phyloP scores from a whole-genome alignment of 805 yeast genomes.

The Hanseniaspora thailandica region DNA sequence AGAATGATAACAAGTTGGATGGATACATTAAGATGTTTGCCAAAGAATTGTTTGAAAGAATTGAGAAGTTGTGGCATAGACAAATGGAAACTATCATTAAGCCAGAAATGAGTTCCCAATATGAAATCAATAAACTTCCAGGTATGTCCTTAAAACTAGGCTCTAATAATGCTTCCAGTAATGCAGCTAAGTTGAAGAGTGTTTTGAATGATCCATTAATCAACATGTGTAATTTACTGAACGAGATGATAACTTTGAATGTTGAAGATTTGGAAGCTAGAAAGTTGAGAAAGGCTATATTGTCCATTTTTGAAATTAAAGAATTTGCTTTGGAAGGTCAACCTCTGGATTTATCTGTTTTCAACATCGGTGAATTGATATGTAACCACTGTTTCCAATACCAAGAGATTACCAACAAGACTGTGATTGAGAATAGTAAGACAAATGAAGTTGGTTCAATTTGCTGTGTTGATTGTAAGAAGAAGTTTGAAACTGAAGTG shows the following conservation, averaged over 20 bases:
- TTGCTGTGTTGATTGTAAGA: constrained; percentile 61
- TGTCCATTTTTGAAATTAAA: constrained; percentile 61
- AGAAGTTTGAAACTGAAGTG: constrained; percentile 49
- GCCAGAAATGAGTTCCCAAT: constrained; percentile 51
- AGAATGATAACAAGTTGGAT: constrained; percentile 21
- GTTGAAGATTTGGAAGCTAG: constrained; percentile 62
- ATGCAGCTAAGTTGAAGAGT: constrained; percentile 34
- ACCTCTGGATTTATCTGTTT: constrained; percentile 64
- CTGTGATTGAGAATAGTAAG: constrained; percentile 75
- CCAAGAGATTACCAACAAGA: constrained; percentile 20
- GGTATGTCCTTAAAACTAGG: constrained; percentile 33
- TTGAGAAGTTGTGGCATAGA: constrained; percentile 50
- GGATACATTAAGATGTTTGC: constrained; percentile 52
- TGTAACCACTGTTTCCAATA: constrained; percentile 68
- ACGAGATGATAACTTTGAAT: constrained; percentile 56
- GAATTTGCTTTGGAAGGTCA: constrained; percentile 69
- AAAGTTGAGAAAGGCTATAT: constrained; percentile 58
- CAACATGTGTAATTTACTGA: constrained; percentile 62
- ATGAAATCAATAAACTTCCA: constrained; percentile 61
- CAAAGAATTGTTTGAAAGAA: constrained; percentile 55
- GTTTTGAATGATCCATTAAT: constrained; percentile 66
- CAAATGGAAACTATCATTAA: constrained; percentile 66
- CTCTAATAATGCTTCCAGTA: background rate
- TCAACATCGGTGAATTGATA: constrained; percentile 50
- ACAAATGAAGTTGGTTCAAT: constrained; percentile 38